A percentile compares a stretch with the other conserved stretches of the same genome.
Evolutionary conservation across 306 rosid genomes (phyloP).

Genomic region (Casuarina glauca): DNA sequence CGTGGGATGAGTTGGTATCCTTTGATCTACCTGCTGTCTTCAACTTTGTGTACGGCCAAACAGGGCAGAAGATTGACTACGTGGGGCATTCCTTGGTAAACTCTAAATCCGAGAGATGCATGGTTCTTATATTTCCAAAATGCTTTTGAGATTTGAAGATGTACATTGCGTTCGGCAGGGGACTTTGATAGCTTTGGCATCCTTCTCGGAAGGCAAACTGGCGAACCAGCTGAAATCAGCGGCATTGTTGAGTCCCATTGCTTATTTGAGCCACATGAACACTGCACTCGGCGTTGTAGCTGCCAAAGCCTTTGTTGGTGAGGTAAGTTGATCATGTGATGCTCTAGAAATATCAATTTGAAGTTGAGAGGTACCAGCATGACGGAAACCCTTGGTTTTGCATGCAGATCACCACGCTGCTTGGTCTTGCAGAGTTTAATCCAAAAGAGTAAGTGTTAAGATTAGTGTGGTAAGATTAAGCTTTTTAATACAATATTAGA

Average conservation of each 20-base stretch:
- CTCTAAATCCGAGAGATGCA: background rate
- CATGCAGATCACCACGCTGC: slow-evolving; percentile 41
- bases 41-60: slow-evolving; percentile 55
- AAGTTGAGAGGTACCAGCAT: background rate
- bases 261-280: slow-evolving; percentile 74
- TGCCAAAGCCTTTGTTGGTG: slow-evolving; percentile 60
- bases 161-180: slow-evolving; percentile 54
- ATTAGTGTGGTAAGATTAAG: too few relatives aligned
- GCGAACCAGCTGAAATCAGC: slow-evolving; percentile 64
- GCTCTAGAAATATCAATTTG: background rate
- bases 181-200: slow-evolving; percentile 67
- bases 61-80: slow-evolving; percentile 77
- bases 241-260: slow-evolving; percentile 76
- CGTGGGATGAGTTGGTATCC: slow-evolving; percentile 72
- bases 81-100: slow-evolving; percentile 84
- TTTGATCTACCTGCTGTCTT: slow-evolving; percentile 85
- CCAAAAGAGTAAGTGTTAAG: slow-evolving; percentile 51
- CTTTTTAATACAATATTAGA: too few relatives aligned
- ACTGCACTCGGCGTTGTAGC: slow-evolving; percentile 60
- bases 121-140: background rate
- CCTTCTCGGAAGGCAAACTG: slow-evolving; percentile 67
- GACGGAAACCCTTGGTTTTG: slow-evolving; percentile 12
- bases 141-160: slow-evolving; percentile 4
- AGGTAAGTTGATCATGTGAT: slow-evolving; percentile 40
- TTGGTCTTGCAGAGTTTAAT: slow-evolving; percentile 75